Base-by-base conservation (phyloP, 148 eudicot species). In the Cornus kousa region DNA sequence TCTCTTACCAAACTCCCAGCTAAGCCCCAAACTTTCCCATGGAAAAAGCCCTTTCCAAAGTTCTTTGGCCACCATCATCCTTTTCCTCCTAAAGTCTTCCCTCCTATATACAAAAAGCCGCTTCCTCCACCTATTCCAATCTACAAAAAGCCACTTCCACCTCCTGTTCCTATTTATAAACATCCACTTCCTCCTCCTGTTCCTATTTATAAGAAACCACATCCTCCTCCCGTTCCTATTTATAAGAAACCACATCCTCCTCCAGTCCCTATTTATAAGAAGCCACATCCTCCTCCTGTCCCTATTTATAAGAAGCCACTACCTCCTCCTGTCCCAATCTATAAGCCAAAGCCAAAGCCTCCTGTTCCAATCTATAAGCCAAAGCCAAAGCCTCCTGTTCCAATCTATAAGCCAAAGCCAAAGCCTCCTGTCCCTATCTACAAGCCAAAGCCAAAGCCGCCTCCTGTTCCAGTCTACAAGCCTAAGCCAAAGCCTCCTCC, bases 401-500 rank as follows among this genome's bases (percentile, higher is more conserved):
- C 77, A 24, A 14, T 73, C 19, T 50, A 57, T 16, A 57, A 57
- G 62, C 62, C 62, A 13, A 13, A 13, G 62, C 48, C 17, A 14
- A 57, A 57, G 19, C 81, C 81, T 7, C 57, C 70, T 0, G 19
- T 20, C 17, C 76, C 81, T 11, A 24, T 71, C 2, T 39, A 24
- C 50, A 57, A 70, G 31, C 73, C 73, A 12, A 46, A 20, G 23
- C 80, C 73, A 24, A 39, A 67, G 9, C 87, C 87, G 14, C 84
- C 87, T 20, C 84, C 87, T 0, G 79, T 72, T n/a, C 87, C 87
- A 6, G 68, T 82, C 1, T 70, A 66, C 55, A 72, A 78, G 48
- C 48, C 48, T 20, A 73, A 80, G 82, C 78, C 82, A 22, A 7
- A 81, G 60, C 83, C 86, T 9, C 78, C 43, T 81, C 0, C 69